Percentiles rank a stretch among this genome's conserved stretches.
Evolutionary conservation across 2,329 filamentous ascomycete species (phyloP).

Genomic region (Biscogniauxia mediterranea): DNA sequence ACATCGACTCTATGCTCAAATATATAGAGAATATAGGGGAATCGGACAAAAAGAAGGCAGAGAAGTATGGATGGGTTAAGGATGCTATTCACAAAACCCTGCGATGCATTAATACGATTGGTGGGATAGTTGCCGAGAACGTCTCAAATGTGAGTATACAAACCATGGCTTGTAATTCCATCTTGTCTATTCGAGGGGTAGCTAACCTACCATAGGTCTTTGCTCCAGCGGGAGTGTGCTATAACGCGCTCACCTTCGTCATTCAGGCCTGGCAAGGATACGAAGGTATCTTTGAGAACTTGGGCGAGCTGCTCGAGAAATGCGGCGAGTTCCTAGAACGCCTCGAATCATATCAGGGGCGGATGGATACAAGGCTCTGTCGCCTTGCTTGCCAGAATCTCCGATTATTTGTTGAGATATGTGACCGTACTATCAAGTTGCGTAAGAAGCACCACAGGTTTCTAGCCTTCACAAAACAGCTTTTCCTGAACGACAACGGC

Average conservation of each 20-base stretch:
- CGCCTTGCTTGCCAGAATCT: conserved; percentile 36
- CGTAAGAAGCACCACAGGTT: conserved; percentile 31
- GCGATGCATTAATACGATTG: conserved; percentile 35
- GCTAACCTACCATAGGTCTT: conserved; percentile 28
- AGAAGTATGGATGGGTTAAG: conserved; percentile 30
- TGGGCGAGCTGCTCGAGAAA: conserved; percentile 32
- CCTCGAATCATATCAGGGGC: conserved; percentile 31
- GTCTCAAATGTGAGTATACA: conserved; percentile 24
- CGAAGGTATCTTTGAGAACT: conserved; percentile 35
- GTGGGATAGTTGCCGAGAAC: conserved; percentile 33
- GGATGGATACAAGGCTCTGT: conserved; percentile 33
- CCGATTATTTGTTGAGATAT: conserved; percentile 36
- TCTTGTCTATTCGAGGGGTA: not conserved
- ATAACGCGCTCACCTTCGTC: conserved; percentile 37
- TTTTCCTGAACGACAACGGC: conserved; percentile 37
- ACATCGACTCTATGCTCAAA: conserved; percentile 30
- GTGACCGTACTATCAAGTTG: conserved; percentile 32
- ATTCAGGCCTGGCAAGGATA: conserved; percentile 36
- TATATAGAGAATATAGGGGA: conserved; percentile 29
- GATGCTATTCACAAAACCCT: conserved; percentile 29
- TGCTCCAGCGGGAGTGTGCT: conserved; percentile 34
- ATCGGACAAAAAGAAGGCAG: conserved; percentile 28
- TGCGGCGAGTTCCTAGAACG: conserved; percentile 36
- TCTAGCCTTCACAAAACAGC: conserved; percentile 31
- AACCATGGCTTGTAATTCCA: not conserved